Conservation (phyloP, 2,329 filamentous ascomycete species). For the Zasmidium citrigriseum region DNA sequence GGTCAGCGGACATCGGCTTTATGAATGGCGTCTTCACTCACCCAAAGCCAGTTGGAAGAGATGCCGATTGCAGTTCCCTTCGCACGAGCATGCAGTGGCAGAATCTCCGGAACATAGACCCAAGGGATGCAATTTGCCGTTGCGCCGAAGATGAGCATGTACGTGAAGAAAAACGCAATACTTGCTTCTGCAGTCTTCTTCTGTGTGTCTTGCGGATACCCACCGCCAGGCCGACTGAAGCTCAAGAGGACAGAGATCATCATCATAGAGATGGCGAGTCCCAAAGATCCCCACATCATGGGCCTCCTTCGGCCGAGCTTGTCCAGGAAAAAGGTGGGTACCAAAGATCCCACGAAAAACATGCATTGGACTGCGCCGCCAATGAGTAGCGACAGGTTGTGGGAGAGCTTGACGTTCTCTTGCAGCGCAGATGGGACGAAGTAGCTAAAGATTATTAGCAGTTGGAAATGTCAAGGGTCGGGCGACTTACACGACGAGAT, state of each 20-base stretch:
- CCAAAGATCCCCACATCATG: conserved; percentile 38
- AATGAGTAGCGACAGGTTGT: conserved; percentile 48
- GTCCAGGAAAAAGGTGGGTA: conserved; percentile 50
- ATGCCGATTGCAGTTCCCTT: conserved; percentile 54
- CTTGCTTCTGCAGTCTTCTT: conserved; percentile 47
- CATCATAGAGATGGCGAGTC: conserved; percentile 43
- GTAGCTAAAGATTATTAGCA: conserved; percentile 30
- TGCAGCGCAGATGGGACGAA: conserved; percentile 49
- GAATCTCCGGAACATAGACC: conserved; percentile 54
- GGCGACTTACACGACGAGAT: conserved; percentile 38
- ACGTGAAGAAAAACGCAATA: conserved; percentile 54
- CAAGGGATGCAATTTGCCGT: conserved; percentile 52
- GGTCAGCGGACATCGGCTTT: conserved; percentile 13
- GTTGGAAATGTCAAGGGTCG: not conserved
- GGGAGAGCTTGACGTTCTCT: conserved; percentile 47
- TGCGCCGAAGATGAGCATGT: conserved; percentile 40
- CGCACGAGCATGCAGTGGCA: conserved; percentile 52
- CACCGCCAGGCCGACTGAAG: conserved; percentile 39
- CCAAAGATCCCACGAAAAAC: conserved; percentile 46
- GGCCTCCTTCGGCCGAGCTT: conserved; percentile 38
- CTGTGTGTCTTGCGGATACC: conserved; percentile 34
- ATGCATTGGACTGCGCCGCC: conserved; percentile 47
- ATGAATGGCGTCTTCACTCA: conserved; percentile 12
- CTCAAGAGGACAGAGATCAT: conserved; percentile 44
- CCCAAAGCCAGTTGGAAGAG: conserved; percentile 52